Conservation (phyloP, 1,139 yeast species). For the Pichia sorboxylosa region DNA sequence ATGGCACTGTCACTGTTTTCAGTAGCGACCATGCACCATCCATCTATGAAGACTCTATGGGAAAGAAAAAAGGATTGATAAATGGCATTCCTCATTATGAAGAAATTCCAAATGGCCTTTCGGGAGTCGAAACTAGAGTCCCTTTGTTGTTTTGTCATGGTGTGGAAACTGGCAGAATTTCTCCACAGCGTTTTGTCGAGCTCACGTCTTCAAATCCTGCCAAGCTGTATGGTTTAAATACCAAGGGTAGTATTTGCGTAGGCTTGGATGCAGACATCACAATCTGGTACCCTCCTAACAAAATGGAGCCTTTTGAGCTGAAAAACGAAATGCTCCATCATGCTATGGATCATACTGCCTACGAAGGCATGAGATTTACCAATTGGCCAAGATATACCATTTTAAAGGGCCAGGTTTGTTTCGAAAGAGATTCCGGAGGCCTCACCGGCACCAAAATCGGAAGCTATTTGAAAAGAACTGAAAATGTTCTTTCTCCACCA, state of each 20-base stretch:
- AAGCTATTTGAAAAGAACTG: slow-evolving; percentile 21
- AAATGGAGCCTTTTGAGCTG: slow-evolving; percentile 23
- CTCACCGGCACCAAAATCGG: slow-evolving; percentile 18
- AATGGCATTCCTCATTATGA: slow-evolving; percentile 24
- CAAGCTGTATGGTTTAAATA: slow-evolving; percentile 62
- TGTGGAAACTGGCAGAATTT: slow-evolving; percentile 29
- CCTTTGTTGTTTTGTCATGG: slow-evolving; percentile 34
- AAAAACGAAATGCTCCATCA: slow-evolving; percentile 30
- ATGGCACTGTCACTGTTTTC: slow-evolving; percentile 36
- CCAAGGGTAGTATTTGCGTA: slow-evolving; percentile 55
- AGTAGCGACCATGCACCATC: slow-evolving; percentile 40
- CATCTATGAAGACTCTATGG: slow-evolving; percentile 27
- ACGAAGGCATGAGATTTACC: slow-evolving; percentile 30
- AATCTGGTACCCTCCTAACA: slow-evolving; percentile 55
- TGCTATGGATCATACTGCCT: slow-evolving; percentile 35
- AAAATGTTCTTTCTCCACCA: slow-evolving; percentile 8
- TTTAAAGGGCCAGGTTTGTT: slow-evolving; percentile 29
- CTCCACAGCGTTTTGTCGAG: slow-evolving; percentile 30
- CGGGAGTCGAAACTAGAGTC: slow-evolving; percentile 36
- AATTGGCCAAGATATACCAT: slow-evolving; percentile 39
- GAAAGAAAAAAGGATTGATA: slow-evolving; percentile 29
- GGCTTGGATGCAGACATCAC: slow-evolving; percentile 82
- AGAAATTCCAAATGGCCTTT: slow-evolving; percentile 33
- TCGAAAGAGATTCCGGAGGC: slow-evolving; percentile 27
- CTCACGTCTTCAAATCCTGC: slow-evolving; percentile 28